Percentiles rank a stretch among this genome's conserved stretches.
phyloP scores from a whole-genome alignment of 1,284 basidiomycete genomes.

The Marasmius sp. region DNA sequence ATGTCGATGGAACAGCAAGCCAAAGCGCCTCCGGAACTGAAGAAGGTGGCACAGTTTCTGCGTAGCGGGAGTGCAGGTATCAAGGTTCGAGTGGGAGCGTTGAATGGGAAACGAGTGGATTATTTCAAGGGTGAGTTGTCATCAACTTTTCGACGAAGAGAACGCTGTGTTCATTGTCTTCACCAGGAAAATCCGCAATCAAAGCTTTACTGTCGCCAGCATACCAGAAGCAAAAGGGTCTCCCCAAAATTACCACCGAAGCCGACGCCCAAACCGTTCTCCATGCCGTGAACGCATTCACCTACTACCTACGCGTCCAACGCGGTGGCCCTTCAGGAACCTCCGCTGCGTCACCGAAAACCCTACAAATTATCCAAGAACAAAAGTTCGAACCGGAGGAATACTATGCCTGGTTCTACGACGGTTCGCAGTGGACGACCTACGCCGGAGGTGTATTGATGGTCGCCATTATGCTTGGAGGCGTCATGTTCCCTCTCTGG shows the following conservation, averaged over 20 bases:
- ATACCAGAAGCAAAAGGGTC: constrained; percentile 87
- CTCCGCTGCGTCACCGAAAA: constrained; percentile 73
- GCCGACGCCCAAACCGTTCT: constrained; percentile 76
- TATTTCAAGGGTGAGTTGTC: constrained; percentile 89
- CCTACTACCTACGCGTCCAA: constrained; percentile 89
- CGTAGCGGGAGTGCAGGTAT: constrained; percentile 84
- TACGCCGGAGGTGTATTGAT: constrained; percentile 92
- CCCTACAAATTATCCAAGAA: constrained; percentile 77
- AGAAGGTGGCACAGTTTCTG: constrained; percentile 82
- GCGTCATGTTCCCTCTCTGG: constrained; percentile 99
- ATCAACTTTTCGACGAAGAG: not conserved
- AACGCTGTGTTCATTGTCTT: constrained; percentile 9
- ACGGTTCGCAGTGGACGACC: constrained; percentile 90
- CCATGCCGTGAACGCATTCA: constrained; percentile 75
- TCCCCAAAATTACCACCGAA: constrained; percentile 77
- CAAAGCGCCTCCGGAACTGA: constrained; percentile 74
- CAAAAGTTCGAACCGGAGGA: constrained; percentile 80
- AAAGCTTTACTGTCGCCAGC: constrained; percentile 91
- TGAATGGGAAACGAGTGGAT: constrained; percentile 94
- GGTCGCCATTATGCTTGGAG: constrained; percentile 93
- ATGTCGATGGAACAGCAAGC: constrained; percentile 64
- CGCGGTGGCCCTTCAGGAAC: constrained; percentile 72
- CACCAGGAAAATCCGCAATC: constrained; percentile 84
- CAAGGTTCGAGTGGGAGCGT: constrained; percentile 86
- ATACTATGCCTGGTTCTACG: constrained; percentile 97